Percentiles rank a stretch among this genome's conserved stretches.
Conservation (phyloP, 2,329 filamentous ascomycete species). For the Coniochaeta ligniaria region DNA sequence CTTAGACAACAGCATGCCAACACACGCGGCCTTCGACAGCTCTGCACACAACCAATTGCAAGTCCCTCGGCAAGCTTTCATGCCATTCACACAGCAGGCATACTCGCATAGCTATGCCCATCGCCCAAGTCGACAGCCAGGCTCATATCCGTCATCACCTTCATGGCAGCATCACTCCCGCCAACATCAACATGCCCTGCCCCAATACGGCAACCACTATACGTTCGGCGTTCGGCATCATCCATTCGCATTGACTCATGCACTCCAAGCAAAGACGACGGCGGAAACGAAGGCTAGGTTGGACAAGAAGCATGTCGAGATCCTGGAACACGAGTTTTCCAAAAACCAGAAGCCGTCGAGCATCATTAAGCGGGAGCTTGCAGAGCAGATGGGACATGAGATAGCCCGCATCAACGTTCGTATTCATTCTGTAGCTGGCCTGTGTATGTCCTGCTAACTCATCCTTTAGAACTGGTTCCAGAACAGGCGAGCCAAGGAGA, state of each 20-base stretch:
- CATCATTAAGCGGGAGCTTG: slow-evolving; percentile 52
- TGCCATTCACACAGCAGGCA: background rate
- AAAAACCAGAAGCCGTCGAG: slow-evolving; percentile 60
- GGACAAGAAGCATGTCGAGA: slow-evolving; percentile 51
- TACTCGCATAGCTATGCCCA: background rate
- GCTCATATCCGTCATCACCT: background rate
- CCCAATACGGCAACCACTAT: background rate
- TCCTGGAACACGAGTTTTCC: slow-evolving; percentile 53
- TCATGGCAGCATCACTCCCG: background rate
- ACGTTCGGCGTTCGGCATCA: background rate
- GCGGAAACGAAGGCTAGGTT: slow-evolving; percentile 43
- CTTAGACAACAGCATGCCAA: background rate
- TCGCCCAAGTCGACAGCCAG: background rate
- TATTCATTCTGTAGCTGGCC: slow-evolving; percentile 4
- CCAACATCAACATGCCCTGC: background rate
- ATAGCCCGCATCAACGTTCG: slow-evolving; percentile 56
- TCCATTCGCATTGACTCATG: background rate
- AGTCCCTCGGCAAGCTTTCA: background rate
- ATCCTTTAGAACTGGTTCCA: slow-evolving; percentile 60
- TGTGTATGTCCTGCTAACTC: slow-evolving; percentile 7
- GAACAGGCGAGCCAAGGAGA: slow-evolving; percentile 57
- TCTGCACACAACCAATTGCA: background rate
- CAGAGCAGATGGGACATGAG: slow-evolving; percentile 55
- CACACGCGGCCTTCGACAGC: background rate
- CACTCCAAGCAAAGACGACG: background rate